phyloP scores from a whole-genome alignment of 2,329 filamentous ascomycete genomes.

The Calcarisporium arbuscula region DNA sequence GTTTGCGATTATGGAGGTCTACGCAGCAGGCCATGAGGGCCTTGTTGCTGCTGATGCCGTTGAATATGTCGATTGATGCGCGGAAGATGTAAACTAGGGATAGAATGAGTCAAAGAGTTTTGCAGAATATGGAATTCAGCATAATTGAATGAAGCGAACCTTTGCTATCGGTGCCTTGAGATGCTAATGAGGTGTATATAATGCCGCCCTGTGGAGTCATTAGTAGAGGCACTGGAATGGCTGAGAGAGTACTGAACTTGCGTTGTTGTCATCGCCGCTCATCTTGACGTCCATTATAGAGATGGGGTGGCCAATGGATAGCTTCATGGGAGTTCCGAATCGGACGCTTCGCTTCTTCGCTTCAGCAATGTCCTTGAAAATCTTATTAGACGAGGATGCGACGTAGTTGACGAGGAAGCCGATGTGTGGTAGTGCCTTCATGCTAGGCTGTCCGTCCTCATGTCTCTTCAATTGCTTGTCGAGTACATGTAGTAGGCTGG shows the following conservation, averaged over 20 bases:
- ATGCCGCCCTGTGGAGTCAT: conserved; percentile 23
- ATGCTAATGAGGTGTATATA: conserved; percentile 36
- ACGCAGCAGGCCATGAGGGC: conserved; percentile 33
- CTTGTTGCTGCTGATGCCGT: conserved; percentile 49
- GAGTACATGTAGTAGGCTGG: conserved; percentile 41
- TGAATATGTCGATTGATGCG: conserved; percentile 43
- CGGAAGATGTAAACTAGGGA: conserved; percentile 51
- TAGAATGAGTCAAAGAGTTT: background rate
- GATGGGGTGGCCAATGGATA: conserved; percentile 37
- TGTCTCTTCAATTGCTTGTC: conserved; percentile 42
- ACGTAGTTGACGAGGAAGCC: conserved; percentile 57
- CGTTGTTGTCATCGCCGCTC: conserved; percentile 28
- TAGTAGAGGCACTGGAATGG: conserved; percentile 7
- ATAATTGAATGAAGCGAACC: conserved; percentile 20
- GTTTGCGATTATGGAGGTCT: conserved; percentile 32
- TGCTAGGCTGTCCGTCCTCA: conserved; percentile 37
- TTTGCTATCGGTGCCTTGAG: conserved; percentile 27
- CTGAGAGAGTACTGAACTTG: conserved; percentile 16
- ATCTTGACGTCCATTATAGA: conserved; percentile 54
- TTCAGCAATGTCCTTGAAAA: conserved; percentile 64
- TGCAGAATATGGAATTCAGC: background rate
- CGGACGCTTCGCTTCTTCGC: conserved; percentile 62
- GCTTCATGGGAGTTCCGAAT: conserved; percentile 49
- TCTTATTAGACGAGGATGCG: conserved; percentile 47
- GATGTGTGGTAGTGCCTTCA: conserved; percentile 52